Evolutionary conservation across 2,329 filamentous ascomycete genomes (phyloP).

Genomic region (Neonectria faginata): DNA sequence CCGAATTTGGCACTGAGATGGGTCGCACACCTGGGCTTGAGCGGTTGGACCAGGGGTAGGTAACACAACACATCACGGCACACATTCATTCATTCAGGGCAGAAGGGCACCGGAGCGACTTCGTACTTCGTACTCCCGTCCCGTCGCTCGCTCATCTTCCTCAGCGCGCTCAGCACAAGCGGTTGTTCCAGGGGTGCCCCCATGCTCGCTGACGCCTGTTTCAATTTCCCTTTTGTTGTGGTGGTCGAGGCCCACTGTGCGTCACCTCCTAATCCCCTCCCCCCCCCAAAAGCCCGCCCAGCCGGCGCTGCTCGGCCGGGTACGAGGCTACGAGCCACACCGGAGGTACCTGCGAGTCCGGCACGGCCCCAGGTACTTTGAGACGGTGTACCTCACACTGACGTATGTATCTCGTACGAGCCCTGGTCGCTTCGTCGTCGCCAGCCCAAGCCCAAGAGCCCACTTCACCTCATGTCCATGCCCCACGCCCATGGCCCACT

Average conservation of each 20-base stretch:
- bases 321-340: conserved; percentile 16
- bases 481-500: not conserved
- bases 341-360: not conserved
- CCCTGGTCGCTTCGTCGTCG: not conserved
- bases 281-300: conserved; percentile 9
- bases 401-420: conserved; percentile 46
- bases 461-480: not conserved
- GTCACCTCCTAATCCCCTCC: conserved; percentile 27
- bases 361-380: conserved; percentile 42
- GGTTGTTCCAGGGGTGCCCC: conserved; percentile 29
- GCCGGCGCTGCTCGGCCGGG: conserved; percentile 17
- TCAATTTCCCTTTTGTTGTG: conserved; percentile 41
- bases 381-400: conserved; percentile 42
- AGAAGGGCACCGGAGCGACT: not conserved
- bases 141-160: not conserved
- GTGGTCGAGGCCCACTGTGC: conserved; percentile 35
- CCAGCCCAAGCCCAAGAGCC: conserved; percentile 30
- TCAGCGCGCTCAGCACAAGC: conserved; percentile 17
- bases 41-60: not conserved
- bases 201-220: conserved; percentile 39
- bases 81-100: too few relatives aligned
- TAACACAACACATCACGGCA: not conserved
- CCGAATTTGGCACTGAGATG: conserved; percentile 35
- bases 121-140: conserved; percentile 1
- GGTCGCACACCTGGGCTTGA: not conserved